Conservation (phyloP, 1,284 basidiomycete genomes). For the Ceratobasidium sp. region DNA sequence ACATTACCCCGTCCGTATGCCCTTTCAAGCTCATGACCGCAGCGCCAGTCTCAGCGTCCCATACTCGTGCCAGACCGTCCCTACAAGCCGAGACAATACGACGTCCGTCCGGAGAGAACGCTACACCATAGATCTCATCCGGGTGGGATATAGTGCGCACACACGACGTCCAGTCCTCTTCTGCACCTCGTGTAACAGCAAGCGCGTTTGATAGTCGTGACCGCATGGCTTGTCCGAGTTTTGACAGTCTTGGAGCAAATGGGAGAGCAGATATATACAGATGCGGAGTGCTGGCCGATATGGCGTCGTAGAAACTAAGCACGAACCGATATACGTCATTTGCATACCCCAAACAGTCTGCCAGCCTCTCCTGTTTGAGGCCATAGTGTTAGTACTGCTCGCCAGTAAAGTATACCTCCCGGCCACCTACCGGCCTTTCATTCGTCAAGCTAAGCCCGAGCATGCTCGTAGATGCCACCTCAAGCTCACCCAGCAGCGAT, state of each 20-base stretch:
- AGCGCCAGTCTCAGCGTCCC: background rate
- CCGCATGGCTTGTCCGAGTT: background rate
- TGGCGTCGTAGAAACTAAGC: conserved; percentile 7
- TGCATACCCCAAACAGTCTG: background rate
- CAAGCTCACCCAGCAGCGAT: too few relatives aligned
- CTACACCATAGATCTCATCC: background rate
- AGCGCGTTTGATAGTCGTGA: background rate
- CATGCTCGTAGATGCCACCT: background rate
- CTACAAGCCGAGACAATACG: background rate
- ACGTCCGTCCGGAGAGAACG: background rate
- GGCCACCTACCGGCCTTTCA: too few relatives aligned
- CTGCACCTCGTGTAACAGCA: background rate
- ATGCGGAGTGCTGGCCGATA: conserved; percentile 7
- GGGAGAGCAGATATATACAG: conserved; percentile 12
- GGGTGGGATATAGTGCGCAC: background rate
- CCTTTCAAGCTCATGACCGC: background rate
- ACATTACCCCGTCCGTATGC: background rate
- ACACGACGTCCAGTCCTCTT: background rate
- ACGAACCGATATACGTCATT: background rate
- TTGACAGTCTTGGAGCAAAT: background rate
- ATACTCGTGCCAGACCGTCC: background rate
- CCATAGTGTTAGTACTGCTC: too few relatives aligned
- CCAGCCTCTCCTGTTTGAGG: too few relatives aligned
- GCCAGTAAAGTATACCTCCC: too few relatives aligned
- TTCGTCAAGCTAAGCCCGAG: background rate